phyloP scores from a whole-genome alignment of 441 rosid species.

The Arabidopsis hybrid region DNA sequence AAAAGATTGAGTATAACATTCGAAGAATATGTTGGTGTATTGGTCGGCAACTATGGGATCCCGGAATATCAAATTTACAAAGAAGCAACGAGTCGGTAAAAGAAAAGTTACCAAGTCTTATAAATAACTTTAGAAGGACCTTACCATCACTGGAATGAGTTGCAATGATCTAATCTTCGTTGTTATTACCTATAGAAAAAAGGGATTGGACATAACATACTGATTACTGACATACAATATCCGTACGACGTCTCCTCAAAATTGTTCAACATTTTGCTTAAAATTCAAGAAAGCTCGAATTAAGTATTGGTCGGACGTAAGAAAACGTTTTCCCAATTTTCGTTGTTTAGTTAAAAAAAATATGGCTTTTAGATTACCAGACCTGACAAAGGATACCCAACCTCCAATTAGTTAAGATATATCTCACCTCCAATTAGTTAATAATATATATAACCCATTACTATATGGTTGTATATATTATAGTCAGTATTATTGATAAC shows the following conservation, averaged over 20 bases:
- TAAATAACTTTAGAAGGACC: no score
- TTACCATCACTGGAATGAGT: neutral
- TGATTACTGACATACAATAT: neutral
- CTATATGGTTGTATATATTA: neutral
- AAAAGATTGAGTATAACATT: no score
- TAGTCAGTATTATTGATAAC: neutral
- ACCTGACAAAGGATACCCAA: conserved; percentile 29
- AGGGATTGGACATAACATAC: neutral
- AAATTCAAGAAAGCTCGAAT: conserved; percentile 4
- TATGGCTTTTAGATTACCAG: neutral
- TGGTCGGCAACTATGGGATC: no score
- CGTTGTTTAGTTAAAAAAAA: conserved; percentile 3
- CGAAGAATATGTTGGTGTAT: no score
- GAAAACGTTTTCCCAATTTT: neutral
- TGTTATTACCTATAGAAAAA: neutral
- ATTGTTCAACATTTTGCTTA: conserved; percentile 1
- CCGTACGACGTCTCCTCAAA: neutral
- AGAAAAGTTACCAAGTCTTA: no score
- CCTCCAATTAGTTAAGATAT: conserved; percentile 40
- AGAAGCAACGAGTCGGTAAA: no score
- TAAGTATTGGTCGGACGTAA: conserved; percentile 15
- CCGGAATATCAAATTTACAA: no score
- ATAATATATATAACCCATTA: neutral
- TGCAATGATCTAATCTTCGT: neutral
- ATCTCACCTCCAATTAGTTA: conserved; percentile 32